phyloP scores from a whole-genome alignment of 306 rosid species.

The Quercus ilex region DNA sequence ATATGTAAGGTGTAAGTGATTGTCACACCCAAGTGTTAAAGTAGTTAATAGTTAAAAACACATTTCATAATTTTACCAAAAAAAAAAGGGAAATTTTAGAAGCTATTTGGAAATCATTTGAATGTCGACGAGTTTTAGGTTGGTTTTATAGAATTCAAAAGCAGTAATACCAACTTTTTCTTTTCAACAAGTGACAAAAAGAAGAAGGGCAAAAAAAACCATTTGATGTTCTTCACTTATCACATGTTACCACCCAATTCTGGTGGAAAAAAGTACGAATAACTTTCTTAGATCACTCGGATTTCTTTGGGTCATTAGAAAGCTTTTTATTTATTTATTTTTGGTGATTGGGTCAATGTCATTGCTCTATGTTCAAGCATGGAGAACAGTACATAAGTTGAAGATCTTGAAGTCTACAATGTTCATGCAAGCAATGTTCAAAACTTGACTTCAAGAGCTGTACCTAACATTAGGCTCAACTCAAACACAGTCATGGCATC shows the following conservation, averaged over 20 bases:
- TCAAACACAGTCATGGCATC: slow-evolving; percentile 26
- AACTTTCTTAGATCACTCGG: background rate
- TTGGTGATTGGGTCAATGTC: slow-evolving; percentile 27
- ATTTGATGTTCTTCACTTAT: background rate
- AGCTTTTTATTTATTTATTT: background rate
- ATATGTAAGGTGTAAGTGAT: too few relatives aligned
- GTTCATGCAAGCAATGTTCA: slow-evolving; percentile 29
- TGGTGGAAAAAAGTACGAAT: background rate
- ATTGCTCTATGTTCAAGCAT: slow-evolving; percentile 44
- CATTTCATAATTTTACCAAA: too few relatives aligned
- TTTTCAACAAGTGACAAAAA: too few relatives aligned
- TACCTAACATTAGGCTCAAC: slow-evolving; percentile 43
- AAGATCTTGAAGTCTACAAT: slow-evolving; percentile 3
- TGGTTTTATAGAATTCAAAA: too few relatives aligned
- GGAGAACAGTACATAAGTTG: slow-evolving; percentile 30
- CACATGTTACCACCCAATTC: background rate
- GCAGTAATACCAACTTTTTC: too few relatives aligned
- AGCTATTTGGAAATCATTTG: too few relatives aligned
- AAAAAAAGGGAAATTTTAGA: too few relatives aligned
- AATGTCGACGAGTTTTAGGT: too few relatives aligned
- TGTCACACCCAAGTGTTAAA: too few relatives aligned
- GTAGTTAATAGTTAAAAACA: too few relatives aligned
- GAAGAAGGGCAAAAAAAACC: too few relatives aligned
- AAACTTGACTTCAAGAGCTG: slow-evolving; percentile 14
- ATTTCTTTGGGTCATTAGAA: slow-evolving; percentile 6